These are phyloP conservation scores for Spathaspora boniae DNA, from an alignment of 805 yeast genomes.

Conservation along the genomic window DNA sequence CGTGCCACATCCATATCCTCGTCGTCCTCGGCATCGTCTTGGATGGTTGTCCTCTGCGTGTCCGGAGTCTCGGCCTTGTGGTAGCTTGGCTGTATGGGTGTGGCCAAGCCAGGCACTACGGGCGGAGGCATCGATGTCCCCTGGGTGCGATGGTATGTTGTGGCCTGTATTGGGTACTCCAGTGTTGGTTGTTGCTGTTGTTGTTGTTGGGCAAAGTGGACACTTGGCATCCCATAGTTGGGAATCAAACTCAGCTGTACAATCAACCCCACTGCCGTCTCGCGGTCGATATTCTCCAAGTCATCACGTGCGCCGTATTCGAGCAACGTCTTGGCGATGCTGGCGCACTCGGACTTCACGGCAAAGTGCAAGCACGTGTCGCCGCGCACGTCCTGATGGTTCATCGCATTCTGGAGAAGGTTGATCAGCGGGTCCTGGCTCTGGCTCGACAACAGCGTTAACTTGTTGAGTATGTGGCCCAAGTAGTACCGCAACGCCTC, in stretches of 20 bases:
- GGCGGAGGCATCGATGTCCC: slow-evolving; percentile 1
- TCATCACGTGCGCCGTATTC: slow-evolving; percentile 80
- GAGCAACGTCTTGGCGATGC: slow-evolving; percentile 73
- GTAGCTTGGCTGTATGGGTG: slow-evolving; percentile 23
- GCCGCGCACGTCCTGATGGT: slow-evolving; percentile 78
- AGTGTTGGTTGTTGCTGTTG: slow-evolving; percentile 1
- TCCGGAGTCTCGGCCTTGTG: slow-evolving; percentile 38
- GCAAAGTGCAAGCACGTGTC: slow-evolving; percentile 86
- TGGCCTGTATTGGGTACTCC: too few relatives aligned
- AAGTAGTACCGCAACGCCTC: slow-evolving; percentile 83
- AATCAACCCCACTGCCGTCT: slow-evolving; percentile 43
- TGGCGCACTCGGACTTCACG: slow-evolving; percentile 59
- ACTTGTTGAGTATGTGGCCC: slow-evolving; percentile 69
- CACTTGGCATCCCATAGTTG: slow-evolving; percentile 4
- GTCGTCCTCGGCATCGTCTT: slow-evolving; percentile 39
- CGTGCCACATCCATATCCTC: slow-evolving; percentile 23
- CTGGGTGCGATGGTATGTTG: slow-evolving; percentile 3
- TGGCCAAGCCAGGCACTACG: slow-evolving; percentile 18
- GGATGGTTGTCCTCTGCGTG: slow-evolving; percentile 42
- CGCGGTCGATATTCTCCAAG: slow-evolving; percentile 37
- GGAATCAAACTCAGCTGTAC: slow-evolving; percentile 34
- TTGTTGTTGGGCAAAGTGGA: neutral
- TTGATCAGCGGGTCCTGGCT: slow-evolving; percentile 49
- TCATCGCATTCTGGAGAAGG: slow-evolving; percentile 57
- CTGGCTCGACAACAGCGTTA: slow-evolving; percentile 45